Evolutionary conservation across 1,284 basidiomycete species (phyloP), one percentile per base, ranked within the genome.

Genomic region (Leccinum angustisporum): DNA sequence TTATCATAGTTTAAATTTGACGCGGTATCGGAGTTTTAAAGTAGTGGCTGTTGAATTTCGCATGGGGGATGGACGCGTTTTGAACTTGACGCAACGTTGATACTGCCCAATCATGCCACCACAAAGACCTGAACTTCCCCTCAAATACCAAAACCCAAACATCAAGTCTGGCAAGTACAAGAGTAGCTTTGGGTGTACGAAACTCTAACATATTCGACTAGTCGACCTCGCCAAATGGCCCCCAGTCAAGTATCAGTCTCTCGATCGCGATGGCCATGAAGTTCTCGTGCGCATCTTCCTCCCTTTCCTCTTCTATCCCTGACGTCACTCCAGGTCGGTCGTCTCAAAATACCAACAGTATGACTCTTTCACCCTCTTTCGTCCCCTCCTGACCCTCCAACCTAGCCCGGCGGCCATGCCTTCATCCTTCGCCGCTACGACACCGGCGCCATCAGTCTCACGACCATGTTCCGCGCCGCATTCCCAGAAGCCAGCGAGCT

Each of bases 401-500:
- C 60, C 10, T 72, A 92, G 90, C 82, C 87, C 38, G 76, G 78
- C 21, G 87, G 88, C 43, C 94, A 97, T 77, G 93, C 95, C n/a
- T 97, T 97, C 76, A 92, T 98, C 73, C 89, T 98, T 60, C 88
- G 95, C 65, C 89, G 97, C 63, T 97, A 95, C 73, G 97, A 99
- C 79, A 98, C 97, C 6, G 88, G 94, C 66, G 96, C 96, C 27
- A 86, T 99, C 76, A 95, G 92, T 63, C 88, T 97, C 18, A 97
- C 95, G 5, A 97, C 97, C 64, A 97, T 99, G 94, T 98, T 95
- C 82, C 93, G 95, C 68, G 94, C 96, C 30, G 95, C 96, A 0
- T 99, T 96, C 78, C 97, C 97, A 9, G 86, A 82, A 59, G 92
- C 95, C 1, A 79, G 82, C 34, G 92, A 94, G 3, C 82, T 84